Base-by-base conservation (phyloP, 768 basidiomycete genomes). In the Leccinum obscurum region DNA sequence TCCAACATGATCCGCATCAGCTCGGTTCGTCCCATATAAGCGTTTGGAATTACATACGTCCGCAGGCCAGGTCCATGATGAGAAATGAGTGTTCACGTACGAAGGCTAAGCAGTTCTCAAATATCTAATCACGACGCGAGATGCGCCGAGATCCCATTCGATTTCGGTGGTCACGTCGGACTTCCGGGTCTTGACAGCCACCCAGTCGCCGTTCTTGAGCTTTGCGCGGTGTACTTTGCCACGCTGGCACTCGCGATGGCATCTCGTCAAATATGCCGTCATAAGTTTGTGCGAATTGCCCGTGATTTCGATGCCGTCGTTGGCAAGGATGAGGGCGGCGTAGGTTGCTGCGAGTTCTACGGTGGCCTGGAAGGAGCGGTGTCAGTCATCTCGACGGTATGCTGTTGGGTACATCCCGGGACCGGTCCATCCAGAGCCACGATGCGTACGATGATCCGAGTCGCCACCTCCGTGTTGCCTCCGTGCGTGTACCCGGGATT, bases 281-380 rank as follows among this genome's bases (percentile, higher is more conserved):
- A 26, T 26, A 1, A 1, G 39, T 41, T 54, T 17, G 15, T 7
- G 22, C 44, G 1, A 15, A 37, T 52, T 22, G 55, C 50, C 95
- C 66, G 97, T 97, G 74, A 99, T 98, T 84, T 98, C 97, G 72
- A 96, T 80, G 69, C 89, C 89, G 65, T 97, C 95, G 80, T 98
- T 95, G 68, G 95, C 95, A 74, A 98, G 93, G 80, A 98, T 98
- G 6, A 50, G 49, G 49, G 94, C 92, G 73, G 96, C 95, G 81
- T 98, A 98, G 68, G 95, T 92, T 64, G 95, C 82, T 69, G 95
- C 93, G 74, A 96, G 91, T 75, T 98, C 96, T 56, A 74, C 61
- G 71, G 83, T 77, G 72, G 83, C 82, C 83, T 84, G 64, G 8
- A 52, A 48, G 34, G 56, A 50, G 14, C 2, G 68, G 72, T 41